phyloP scores from a whole-genome alignment of 805 yeast species.

The Sugiyamaella marilandica region DNA sequence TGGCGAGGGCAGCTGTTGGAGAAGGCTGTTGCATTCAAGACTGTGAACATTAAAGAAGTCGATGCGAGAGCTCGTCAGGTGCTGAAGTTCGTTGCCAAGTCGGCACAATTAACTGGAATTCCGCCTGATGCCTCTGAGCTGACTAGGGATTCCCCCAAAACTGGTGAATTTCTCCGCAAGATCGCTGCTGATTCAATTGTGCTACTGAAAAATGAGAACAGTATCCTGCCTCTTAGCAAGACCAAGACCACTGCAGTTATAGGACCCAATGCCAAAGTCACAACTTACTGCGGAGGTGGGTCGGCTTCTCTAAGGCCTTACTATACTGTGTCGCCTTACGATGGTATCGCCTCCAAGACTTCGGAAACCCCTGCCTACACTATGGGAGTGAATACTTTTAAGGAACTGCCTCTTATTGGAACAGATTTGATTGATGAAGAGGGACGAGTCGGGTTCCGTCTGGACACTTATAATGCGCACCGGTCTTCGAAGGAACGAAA shows the following conservation, averaged over 20 bases:
- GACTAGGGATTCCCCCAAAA: conserved; percentile 45
- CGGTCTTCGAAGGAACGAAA: conserved; percentile 6
- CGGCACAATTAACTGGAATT: conserved; percentile 39
- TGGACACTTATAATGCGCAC: conserved; percentile 10
- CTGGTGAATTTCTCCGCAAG: conserved; percentile 40
- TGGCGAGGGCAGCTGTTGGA: conserved; percentile 40
- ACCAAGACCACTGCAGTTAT: conserved; percentile 44
- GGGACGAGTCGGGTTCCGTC: conserved; percentile 14
- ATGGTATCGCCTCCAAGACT: conserved; percentile 38
- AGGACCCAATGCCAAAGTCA: conserved; percentile 54
- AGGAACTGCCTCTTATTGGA: conserved; percentile 35
- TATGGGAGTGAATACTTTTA: conserved; percentile 37
- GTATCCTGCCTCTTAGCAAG: conserved; percentile 45
- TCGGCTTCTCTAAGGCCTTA: conserved; percentile 50
- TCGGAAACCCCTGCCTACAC: conserved; percentile 29
- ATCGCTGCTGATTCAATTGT: conserved; percentile 52
- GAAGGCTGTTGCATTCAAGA: conserved; percentile 41
- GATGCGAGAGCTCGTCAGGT: conserved; percentile 48
- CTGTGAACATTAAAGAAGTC: conserved; percentile 38
- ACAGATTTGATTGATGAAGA: conserved; percentile 12
- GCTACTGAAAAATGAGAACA: conserved; percentile 49
- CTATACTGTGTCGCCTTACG: conserved; percentile 45
- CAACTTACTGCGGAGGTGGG: conserved; percentile 58
- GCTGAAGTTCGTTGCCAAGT: conserved; percentile 42
- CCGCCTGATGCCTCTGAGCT: conserved; percentile 39